Base-by-base conservation (phyloP, 495 filamentous ascomycete species). In the Aspergillus ellipticus region DNA sequence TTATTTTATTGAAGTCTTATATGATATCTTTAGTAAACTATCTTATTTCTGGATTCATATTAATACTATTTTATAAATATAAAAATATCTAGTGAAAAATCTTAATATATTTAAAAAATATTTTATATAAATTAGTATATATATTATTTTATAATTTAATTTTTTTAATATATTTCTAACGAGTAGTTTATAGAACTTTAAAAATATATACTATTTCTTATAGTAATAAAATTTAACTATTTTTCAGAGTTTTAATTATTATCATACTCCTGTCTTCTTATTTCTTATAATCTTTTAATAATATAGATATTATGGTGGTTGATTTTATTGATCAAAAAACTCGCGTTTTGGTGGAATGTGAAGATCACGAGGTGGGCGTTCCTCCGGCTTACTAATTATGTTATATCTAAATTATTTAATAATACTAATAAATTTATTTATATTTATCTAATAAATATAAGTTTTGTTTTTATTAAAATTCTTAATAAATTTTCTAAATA, bases 1-100 rank as follows among this genome's bases (percentile, higher is more conserved):
- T 21, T 21, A 24, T 21, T 4, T 11, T 29, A 48, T 28, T 26
- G 6, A 48, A 47, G 43, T 13, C 39, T 42, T n/a, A 42, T 42
- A 13, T 20, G 20, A 19, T 43, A 9, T 4, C 20, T 43, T 9
- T 20, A 43, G 42, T 4, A 20, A 20, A 9, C 9, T 3, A 17
- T 9, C 42, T 43, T 20, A 20, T 19, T 43, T 42, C 39, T n/a
- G 43, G 17, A 47, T 47, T 47, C 21, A 47, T 47, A 47, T 47
- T 3, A 19, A 49, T 31, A 16, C 26, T 13, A 49, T 33, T 49
- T 33, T 31, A 50, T 37, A 10, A 50, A 31, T 37, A 10, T 50
- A 37, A 11, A 3, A 50, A 50, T 2, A 10, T 22, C 39, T 42
- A n/a, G 39, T 5, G 39, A 13, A 5, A 42, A 43, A n/a, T n/a